These are phyloP conservation scores for Amanita muscaria DNA, from an alignment of 768 basidiomycete genomes.

Conservation along the genomic window DNA sequence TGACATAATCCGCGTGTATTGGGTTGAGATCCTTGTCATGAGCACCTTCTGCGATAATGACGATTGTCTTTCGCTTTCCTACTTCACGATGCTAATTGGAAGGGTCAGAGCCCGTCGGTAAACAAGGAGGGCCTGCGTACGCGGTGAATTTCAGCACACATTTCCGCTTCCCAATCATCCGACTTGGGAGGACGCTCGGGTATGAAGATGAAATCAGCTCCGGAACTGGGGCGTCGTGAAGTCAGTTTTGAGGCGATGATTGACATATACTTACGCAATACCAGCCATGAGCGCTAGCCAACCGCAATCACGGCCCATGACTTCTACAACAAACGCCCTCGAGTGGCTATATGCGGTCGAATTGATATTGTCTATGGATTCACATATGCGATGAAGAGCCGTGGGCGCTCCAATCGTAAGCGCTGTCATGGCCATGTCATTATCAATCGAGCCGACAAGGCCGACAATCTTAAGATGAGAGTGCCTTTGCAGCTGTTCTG, in stretches of 20 bases:
- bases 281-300: slow-evolving; percentile 94
- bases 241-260: neutral
- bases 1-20: slow-evolving; percentile 88
- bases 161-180: slow-evolving; percentile 83
- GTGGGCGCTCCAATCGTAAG: slow-evolving; percentile 95
- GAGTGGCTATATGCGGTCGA: slow-evolving; percentile 95
- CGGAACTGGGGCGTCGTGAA: slow-evolving; percentile 39
- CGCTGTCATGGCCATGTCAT: slow-evolving; percentile 98
- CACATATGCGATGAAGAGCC: slow-evolving; percentile 93
- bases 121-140: too few relatives aligned
- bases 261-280: slow-evolving; percentile 52
- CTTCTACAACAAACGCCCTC: slow-evolving; percentile 95
- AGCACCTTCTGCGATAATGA: slow-evolving; percentile 97
- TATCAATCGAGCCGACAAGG: slow-evolving; percentile 98
- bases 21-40: slow-evolving; percentile 81
- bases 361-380: slow-evolving; percentile 96
- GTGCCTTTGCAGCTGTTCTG: slow-evolving; percentile 61
- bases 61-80: slow-evolving; percentile 97
- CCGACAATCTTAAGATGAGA: slow-evolving; percentile 92
- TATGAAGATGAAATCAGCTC: slow-evolving; percentile 97
- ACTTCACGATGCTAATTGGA: slow-evolving; percentile 67
- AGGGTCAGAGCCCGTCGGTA: too few relatives aligned
- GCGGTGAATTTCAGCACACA: slow-evolving; percentile 77
- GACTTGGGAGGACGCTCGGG: slow-evolving; percentile 81
- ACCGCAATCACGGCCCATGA: slow-evolving; percentile 99